Base-by-base conservation (phyloP, 179 eudicot genomes). In the Spinacia oleracea region DNA sequence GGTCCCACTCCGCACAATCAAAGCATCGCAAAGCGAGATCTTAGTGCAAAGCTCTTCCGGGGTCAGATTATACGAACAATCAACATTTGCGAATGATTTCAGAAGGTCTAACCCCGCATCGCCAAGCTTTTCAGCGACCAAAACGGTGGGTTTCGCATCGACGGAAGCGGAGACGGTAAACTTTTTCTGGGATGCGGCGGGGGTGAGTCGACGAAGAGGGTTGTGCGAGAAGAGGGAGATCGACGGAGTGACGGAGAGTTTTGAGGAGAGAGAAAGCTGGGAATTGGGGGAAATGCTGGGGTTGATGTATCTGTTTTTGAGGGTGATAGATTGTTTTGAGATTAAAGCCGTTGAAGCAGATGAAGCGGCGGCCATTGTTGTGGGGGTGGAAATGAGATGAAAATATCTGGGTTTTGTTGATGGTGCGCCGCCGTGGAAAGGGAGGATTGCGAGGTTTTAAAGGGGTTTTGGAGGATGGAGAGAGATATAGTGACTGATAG, bases 1-100 rank as follows among this genome's bases (percentile, higher is more conserved):
- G 0, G 96, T 94, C 31, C 89, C 98, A 15, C 97, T 91, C 20
- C 98, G 82, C 0, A 94, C 98, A 70, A 94, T 93, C 86, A 94
- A 70, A 20, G 98, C 98, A 21, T 94, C 97, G 62, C 96, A 93
- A 1, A 92, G 89, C 15, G 98, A 94, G 88, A 94, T 94, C 93
- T 94, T 94, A 15, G 97, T 91, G 86, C 93, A 89, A 1, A 95
- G 92, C 85, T 95, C 98, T 27, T 95, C 98, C 0, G 93, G 92
- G 60, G 85, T 88, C 2, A 95, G 78, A 51, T 95, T 95, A 53
- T 95, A 95, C 4, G 98, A 95, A 76, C 97, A 95, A 56, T 95
- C 98, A 0, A 94, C 98, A 50, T 94, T 94, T 0, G 97, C 98
- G 70, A 87, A 87, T 11, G 85, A 80, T 79, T 89, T 91, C 1